Base-by-base conservation (phyloP, 192 early-diverging fungal genomes). In the Globomyces pollinis-pini region DNA sequence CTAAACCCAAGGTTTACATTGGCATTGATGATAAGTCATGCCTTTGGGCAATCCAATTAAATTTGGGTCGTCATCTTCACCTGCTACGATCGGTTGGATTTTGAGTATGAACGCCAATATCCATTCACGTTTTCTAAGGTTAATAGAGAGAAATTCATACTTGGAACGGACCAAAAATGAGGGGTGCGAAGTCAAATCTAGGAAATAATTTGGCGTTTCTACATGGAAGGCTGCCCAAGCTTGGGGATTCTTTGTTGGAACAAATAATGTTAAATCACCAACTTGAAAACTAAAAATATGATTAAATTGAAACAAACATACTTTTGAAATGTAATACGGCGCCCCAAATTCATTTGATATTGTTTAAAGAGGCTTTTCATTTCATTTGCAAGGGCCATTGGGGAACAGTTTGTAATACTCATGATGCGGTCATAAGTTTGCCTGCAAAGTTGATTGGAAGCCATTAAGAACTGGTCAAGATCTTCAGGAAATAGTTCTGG, bases 151-250 rank as follows among this genome's bases (percentile, higher is more conserved):
- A 35, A 33, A n/a, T 64, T 26, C 50, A 52, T 28, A 62, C 64
- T 62, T 71, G 59, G 68, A 73, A 33, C 65, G 62, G 9, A 34
- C 49, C 6, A 56, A 41, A 47, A 74, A 74, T 11, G 8, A 2
- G 15, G 7, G 11, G 5, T 41, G 32, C 31, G 49, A 30, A 11
- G 38, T 47, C 1, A 66, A 55, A 2, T 65, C 65, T 57, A 78
- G 60, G 44, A 72, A 78, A 36, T 65, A 70, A 41, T 78, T 67
- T 16, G 76, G 76, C 2, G 61, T 34, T 29, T 71, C 67, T 36
- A 74, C 67, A 45, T 78, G 70, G 60, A 78, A 78, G 3, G 76
- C 76, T 30, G 64, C 70, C 76, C 76, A 78, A 0, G 67, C 68
- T 47, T 67, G 70, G 3, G 69, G 69, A 44, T 78, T 70, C 24